phyloP scores from a whole-genome alignment of 305 asterid genomes.

The Plantago coronopus region DNA sequence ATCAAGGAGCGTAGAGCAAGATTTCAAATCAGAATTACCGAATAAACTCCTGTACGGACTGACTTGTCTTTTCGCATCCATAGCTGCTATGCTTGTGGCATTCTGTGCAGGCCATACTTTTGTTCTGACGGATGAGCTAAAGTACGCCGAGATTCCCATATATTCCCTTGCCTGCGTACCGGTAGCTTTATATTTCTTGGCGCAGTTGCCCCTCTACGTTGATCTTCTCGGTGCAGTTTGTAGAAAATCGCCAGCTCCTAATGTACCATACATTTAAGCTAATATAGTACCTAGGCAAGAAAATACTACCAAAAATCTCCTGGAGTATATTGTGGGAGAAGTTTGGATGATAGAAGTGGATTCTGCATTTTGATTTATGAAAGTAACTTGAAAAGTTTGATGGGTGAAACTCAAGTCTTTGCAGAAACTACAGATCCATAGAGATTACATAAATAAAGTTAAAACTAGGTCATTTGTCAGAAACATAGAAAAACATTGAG shows the following conservation, averaged over 20 bases:
- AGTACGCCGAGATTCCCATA: conserved; percentile 2
- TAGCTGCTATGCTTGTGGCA: conserved; percentile 7
- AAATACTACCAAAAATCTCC: too few species aligned
- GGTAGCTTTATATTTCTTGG: background rate
- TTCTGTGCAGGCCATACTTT: conserved; percentile 10
- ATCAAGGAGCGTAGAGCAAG: background rate
- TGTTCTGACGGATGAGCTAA: background rate
- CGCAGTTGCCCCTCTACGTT: conserved; percentile 3
- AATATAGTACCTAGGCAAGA: too few species aligned
- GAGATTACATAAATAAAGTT: too few species aligned
- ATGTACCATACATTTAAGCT: too few species aligned
- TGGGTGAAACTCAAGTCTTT: too few species aligned
- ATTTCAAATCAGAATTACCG: background rate
- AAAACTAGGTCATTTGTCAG: too few species aligned
- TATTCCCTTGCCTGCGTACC: conserved; percentile 6
- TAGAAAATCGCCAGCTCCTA: background rate
- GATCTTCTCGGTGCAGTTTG: conserved; percentile 5
- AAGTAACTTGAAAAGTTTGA: too few species aligned
- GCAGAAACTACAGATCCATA: too few species aligned
- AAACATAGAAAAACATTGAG: too few species aligned
- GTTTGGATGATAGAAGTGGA: too few species aligned
- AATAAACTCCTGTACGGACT: background rate
- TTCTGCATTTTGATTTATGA: too few species aligned
- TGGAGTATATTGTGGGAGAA: too few species aligned
- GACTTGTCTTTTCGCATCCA: background rate